phyloP scores from a whole-genome alignment of 2,329 filamentous ascomycete genomes.

The Sporothrix inflata region DNA sequence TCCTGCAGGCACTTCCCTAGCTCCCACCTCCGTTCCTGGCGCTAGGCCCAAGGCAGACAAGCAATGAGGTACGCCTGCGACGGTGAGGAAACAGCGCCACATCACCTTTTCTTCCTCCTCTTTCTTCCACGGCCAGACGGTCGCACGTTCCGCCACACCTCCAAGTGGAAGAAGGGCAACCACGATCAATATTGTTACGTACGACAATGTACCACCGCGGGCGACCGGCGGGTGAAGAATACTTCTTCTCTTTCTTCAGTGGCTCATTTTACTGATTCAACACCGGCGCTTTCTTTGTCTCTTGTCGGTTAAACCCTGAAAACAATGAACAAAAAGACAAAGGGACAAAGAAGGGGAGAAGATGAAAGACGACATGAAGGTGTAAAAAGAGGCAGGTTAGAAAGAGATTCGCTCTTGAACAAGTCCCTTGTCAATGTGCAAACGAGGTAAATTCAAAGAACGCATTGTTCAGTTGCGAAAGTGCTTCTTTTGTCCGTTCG shows the following conservation, averaged over 20 bases:
- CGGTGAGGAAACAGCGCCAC: background rate
- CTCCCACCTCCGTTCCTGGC: conserved; percentile 14
- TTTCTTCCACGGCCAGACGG: background rate
- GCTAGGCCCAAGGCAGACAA: conserved; percentile 18
- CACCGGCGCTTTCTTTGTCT: background rate
- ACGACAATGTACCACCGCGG: conserved; percentile 3
- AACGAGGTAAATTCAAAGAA: background rate
- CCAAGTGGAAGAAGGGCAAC: background rate
- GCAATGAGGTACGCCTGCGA: background rate
- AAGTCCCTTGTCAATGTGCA: background rate
- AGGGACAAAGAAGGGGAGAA: conserved; percentile 1
- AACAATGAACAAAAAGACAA: background rate
- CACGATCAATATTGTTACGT: background rate
- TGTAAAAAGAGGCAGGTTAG: background rate
- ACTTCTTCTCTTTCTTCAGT: background rate
- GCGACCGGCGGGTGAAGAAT: background rate
- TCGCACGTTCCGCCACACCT: background rate
- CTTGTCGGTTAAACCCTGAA: background rate
- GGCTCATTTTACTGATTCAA: background rate
- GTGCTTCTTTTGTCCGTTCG: background rate
- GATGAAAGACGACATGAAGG: background rate
- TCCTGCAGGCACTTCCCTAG: conserved; percentile 20
- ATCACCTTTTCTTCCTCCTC: background rate
- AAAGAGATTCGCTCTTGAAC: background rate
- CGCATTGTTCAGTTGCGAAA: no score